phyloP scores from a whole-genome alignment of 2,329 filamentous ascomycete genomes.

The Alternaria novae-zelandiae region DNA sequence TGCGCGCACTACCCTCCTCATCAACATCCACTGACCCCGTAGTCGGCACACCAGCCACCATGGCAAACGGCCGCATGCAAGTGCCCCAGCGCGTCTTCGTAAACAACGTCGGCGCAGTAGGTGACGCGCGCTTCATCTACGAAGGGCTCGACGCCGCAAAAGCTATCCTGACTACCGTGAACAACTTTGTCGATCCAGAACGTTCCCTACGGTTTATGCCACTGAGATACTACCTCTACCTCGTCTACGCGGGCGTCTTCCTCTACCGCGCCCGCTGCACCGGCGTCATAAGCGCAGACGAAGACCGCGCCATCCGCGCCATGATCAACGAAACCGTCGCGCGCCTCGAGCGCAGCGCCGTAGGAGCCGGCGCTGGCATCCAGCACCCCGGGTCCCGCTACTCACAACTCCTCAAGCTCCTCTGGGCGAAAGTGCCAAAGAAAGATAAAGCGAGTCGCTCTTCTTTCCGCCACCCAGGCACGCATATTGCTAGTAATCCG shows the following conservation, averaged over 20 bases:
- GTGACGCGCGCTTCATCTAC: conserved; percentile 58
- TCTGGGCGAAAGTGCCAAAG: conserved; percentile 55
- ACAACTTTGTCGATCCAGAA: conserved; percentile 58
- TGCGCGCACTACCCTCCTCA: conserved; percentile 50
- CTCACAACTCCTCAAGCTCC: conserved; percentile 53
- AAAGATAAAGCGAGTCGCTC: conserved; percentile 39
- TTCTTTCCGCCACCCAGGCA: conserved; percentile 42
- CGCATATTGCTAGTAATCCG: conserved; percentile 34
- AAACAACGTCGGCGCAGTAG: conserved; percentile 57
- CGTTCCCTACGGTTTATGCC: conserved; percentile 57
- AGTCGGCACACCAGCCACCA: neutral
- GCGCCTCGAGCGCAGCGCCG: conserved; percentile 53
- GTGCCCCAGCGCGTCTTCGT: conserved; percentile 54
- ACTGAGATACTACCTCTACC: conserved; percentile 57
- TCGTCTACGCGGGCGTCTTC: conserved; percentile 58
- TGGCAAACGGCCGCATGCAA: conserved; percentile 33
- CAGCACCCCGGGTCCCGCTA: conserved; percentile 57
- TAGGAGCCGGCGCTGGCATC: conserved; percentile 44
- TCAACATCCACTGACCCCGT: conserved; percentile 16
- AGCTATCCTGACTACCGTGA: conserved; percentile 57
- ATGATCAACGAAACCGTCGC: conserved; percentile 56
- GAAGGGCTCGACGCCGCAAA: conserved; percentile 59
- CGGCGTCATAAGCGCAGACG: conserved; percentile 55
- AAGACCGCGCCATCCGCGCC: conserved; percentile 54
- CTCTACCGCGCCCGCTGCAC: conserved; percentile 57